These are phyloP conservation scores for Aspergillus sp. DNA, from an alignment of 2,329 filamentous ascomycete species.

Conservation along the genomic window DNA sequence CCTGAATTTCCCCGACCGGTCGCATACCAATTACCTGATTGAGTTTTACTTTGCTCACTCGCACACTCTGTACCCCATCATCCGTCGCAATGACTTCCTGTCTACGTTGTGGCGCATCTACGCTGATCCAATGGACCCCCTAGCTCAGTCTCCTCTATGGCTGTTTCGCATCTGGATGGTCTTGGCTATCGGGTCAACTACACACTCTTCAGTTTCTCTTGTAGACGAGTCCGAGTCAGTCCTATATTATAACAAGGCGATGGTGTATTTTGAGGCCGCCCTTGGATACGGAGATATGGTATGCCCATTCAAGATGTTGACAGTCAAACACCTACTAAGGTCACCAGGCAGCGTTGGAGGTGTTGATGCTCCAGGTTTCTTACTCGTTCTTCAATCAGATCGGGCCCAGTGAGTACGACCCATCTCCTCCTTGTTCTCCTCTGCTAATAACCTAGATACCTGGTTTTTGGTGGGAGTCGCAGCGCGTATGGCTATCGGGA, in stretches of 20 bases:
- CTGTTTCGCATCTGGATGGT: conserved; percentile 50
- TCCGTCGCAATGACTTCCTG: conserved; percentile 36
- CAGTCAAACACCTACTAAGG: neutral
- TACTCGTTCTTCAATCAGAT: conserved; percentile 51
- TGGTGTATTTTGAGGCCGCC: conserved; percentile 41
- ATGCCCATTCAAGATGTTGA: conserved; percentile 4
- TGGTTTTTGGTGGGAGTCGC: conserved; percentile 48
- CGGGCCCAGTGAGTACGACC: conserved; percentile 40
- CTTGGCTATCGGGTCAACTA: conserved; percentile 47
- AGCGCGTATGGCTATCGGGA: conserved; percentile 43
- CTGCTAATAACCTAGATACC: conserved; percentile 31
- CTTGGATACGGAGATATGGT: conserved; percentile 41
- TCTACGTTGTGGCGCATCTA: conserved; percentile 30
- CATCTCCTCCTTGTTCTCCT: neutral
- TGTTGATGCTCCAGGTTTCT: conserved; percentile 47
- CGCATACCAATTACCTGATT: conserved; percentile 30
- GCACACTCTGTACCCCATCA: conserved; percentile 48
- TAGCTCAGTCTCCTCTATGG: conserved; percentile 32
- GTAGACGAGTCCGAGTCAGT: conserved; percentile 44
- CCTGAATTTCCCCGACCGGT: conserved; percentile 16
- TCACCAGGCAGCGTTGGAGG: conserved; percentile 42
- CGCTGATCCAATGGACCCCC: conserved; percentile 25
- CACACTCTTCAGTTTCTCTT: conserved; percentile 43
- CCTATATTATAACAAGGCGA: conserved; percentile 45
- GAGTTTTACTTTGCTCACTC: conserved; percentile 49